Conservation (phyloP, 2,329 filamentous ascomycete genomes). For the Zopfia rhizophila region DNA sequence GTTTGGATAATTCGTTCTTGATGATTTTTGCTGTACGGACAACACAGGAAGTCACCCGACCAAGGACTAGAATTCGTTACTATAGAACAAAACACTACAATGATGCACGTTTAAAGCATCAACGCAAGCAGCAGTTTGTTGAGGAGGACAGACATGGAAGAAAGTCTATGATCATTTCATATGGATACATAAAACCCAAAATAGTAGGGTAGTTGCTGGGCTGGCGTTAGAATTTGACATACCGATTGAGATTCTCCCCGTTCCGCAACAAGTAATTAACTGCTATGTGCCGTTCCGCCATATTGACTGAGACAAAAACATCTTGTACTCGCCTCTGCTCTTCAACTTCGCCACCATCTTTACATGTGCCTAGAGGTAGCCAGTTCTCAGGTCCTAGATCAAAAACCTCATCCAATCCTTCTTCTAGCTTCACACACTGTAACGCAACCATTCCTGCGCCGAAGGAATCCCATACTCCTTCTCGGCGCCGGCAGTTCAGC, state of each 20-base stretch:
- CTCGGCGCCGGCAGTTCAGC: constrained; percentile 34
- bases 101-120: no score
- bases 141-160: no score
- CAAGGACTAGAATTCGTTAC: no score
- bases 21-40: no score
- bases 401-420: constrained; percentile 25
- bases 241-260: constrained; percentile 29
- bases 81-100: no score
- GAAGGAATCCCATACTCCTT: constrained; percentile 40
- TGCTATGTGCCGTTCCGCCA: constrained; percentile 29
- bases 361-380: constrained; percentile 26
- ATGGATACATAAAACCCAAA: no score
- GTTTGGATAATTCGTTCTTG: no score
- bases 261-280: constrained; percentile 32
- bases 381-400: constrained; percentile 31
- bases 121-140: no score
- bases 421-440: constrained; percentile 35
- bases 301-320: constrained; percentile 34
- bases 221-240: constrained; percentile 34
- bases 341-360: constrained; percentile 13
- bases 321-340: constrained; percentile 32
- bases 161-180: no score
- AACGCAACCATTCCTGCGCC: constrained; percentile 36
- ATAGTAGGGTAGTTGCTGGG: no score
- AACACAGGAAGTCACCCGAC: no score